These are phyloP conservation scores for Botryotinia calthae DNA, from an alignment of 2,329 filamentous ascomycete species.

Conservation along the genomic window DNA sequence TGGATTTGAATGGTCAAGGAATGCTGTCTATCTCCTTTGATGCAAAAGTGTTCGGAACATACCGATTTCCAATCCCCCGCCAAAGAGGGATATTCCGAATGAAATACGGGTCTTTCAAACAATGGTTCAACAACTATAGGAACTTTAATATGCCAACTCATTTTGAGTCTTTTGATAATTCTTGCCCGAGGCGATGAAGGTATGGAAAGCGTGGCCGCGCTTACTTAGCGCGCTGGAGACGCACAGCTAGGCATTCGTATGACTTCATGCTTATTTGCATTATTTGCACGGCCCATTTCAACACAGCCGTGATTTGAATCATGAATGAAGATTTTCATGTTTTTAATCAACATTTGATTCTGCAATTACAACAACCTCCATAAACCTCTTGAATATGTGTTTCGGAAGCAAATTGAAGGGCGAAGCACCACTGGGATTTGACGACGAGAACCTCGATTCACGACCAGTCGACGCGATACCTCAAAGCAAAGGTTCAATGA, in stretches of 20 bases:
- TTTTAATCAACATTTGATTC: not conserved
- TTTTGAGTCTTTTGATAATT: not conserved
- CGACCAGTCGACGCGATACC: conserved; percentile 29
- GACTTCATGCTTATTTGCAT: conserved; percentile 1
- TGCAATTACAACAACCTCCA: not conserved
- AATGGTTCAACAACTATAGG: no score
- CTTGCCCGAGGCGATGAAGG: not conserved
- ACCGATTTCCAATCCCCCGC: not conserved
- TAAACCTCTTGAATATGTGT: conserved; percentile 29
- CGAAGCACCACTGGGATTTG: conserved; percentile 26
- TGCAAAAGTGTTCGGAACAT: not conserved
- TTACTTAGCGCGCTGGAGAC: not conserved
- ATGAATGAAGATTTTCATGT: not conserved
- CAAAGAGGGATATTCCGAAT: not conserved
- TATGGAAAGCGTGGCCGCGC: not conserved
- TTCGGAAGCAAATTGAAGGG: conserved; percentile 33
- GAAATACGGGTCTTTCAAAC: not conserved
- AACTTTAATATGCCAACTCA: not conserved
- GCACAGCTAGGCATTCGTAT: not conserved
- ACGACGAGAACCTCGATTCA: conserved; percentile 26
- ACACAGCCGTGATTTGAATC: not conserved
- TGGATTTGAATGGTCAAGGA: not conserved
- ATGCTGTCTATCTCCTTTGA: not conserved
- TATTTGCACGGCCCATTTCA: not conserved
- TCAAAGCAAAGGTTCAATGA: conserved; percentile 24